A percentile compares a stretch with the other conserved stretches of the same genome.
These are phyloP conservation scores for Rutstroemia sp. DNA, from an alignment of 2,329 filamentous ascomycete species.

Conservation along the genomic window DNA sequence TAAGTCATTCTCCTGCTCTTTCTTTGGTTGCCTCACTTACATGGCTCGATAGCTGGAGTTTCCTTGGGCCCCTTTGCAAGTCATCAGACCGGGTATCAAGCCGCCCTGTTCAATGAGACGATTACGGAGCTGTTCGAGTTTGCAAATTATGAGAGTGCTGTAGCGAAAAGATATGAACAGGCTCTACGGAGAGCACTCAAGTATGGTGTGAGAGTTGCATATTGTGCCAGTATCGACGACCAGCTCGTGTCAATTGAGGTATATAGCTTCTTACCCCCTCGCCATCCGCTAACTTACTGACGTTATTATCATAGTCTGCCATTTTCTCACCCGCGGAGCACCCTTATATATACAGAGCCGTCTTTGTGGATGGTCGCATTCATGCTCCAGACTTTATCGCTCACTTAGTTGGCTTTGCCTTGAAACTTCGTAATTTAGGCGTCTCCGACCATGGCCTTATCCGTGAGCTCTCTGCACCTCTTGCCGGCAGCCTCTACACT, in stretches of 20 bases:
- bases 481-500: constrained; percentile 84
- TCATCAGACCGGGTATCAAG: constrained; percentile 9
- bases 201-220: constrained; percentile 77
- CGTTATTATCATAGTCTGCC: constrained; percentile 51
- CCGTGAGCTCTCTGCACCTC: constrained; percentile 76
- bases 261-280: constrained; percentile 8
- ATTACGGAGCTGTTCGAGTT: constrained; percentile 97
- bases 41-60: constrained; percentile 65
- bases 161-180: constrained; percentile 74
- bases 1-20: constrained; percentile 25
- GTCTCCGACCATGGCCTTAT: constrained; percentile 90
- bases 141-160: constrained; percentile 69
- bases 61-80: constrained; percentile 80
- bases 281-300: constrained; percentile 4
- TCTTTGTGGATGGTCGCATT: constrained; percentile 88
- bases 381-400: constrained; percentile 92
- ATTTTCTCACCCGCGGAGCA: constrained; percentile 80
- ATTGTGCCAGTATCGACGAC: constrained; percentile 92
- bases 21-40: background rate
- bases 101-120: constrained; percentile 69
- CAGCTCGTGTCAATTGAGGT: constrained; percentile 91
- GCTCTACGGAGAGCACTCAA: constrained; percentile 68
- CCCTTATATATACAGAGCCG: constrained; percentile 90
- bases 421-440: constrained; percentile 90
- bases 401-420: constrained; percentile 83